These are phyloP conservation scores for Phoma sp. DNA, from an alignment of 2,329 filamentous ascomycete genomes.

Conservation along the genomic window DNA sequence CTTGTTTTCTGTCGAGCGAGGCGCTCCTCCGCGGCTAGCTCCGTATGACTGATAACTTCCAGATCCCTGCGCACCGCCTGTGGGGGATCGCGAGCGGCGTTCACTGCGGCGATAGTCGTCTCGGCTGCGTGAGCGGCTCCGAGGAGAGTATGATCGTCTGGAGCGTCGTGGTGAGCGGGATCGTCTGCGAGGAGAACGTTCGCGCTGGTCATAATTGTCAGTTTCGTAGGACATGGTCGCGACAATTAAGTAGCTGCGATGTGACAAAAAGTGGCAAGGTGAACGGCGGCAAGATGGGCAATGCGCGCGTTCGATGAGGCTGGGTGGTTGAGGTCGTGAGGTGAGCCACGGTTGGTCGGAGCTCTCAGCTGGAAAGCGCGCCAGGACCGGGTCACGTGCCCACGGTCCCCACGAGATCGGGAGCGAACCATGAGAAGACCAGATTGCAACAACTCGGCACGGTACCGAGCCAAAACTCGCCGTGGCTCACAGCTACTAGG, in stretches of 20 bases:
- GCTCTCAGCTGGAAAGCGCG: slow-evolving; percentile 14
- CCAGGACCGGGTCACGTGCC: slow-evolving; percentile 25
- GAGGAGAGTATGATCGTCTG: slow-evolving; percentile 68
- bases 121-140: slow-evolving; percentile 80
- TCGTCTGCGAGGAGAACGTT: slow-evolving; percentile 73
- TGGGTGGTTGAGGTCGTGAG: slow-evolving; percentile 27
- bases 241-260: slow-evolving; percentile 17
- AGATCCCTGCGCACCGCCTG: slow-evolving; percentile 73
- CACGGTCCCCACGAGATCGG: slow-evolving; percentile 18
- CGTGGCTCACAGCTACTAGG: not conserved
- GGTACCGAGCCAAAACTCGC: not conserved
- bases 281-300: slow-evolving; percentile 19
- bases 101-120: slow-evolving; percentile 54
- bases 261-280: slow-evolving; percentile 12
- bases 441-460: not conserved
- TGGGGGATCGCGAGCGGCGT: slow-evolving; percentile 77
- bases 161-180: slow-evolving; percentile 54
- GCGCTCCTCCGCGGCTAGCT: slow-evolving; percentile 57
- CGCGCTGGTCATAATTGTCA: slow-evolving; percentile 47
- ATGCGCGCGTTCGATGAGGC: slow-evolving; percentile 35
- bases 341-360: slow-evolving; percentile 25
- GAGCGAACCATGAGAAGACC: not conserved
- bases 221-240: slow-evolving; percentile 46
- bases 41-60: slow-evolving; percentile 69
- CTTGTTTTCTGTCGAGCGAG: slow-evolving; percentile 82